Evolutionary conservation across 768 basidiomycete genomes (phyloP), one percentile per base, ranked within the genome.

Genomic region (Phylloporus rhodoxanthus): DNA sequence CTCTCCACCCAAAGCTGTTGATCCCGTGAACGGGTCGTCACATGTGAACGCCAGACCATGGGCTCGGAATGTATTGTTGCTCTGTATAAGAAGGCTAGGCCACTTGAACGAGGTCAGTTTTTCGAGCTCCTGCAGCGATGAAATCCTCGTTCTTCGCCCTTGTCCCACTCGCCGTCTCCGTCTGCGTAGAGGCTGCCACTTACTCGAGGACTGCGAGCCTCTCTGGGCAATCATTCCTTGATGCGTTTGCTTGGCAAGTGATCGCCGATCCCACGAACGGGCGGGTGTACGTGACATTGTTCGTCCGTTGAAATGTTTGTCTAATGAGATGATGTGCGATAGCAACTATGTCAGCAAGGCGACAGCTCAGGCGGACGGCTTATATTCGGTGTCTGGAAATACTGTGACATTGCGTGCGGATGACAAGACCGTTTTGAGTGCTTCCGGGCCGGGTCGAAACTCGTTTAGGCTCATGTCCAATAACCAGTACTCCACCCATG

Each of bases 341-440:
- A 76, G 72, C 32, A 70, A 72, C 50, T 79, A 78, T 50, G 73
- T 79, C 48, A 54, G 60, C 52, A 64, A 74, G 47, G 61, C 64
- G 2, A 80, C 79, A 0, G 84, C 85, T 0, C 51, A 70, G 21
- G 65, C 68, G 11, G 61, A 74, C 43, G 84, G 85, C 56, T 60
- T 88, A 43, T 84, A 81, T 3, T 83, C 70, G 51, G 71, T 81
- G 3, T 72, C 72, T 14, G 73, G 71, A 14, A 69, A 78, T 53
- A 52, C 56, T 4, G 59, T 71, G 13, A 64, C 57, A 13, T 48
- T 72, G 19, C 59, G 66, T 1, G 65, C 68, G 4, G 71, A 73
- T 34, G 25, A 61, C 36, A 62, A 53, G 14, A 70, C 72, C 10
- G 51, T 55, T 6, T 60, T 74, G 8, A 55, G 32, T 7, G 4